Base-by-base conservation (phyloP, 1,284 basidiomycete species). In the Leccinum huronense region DNA sequence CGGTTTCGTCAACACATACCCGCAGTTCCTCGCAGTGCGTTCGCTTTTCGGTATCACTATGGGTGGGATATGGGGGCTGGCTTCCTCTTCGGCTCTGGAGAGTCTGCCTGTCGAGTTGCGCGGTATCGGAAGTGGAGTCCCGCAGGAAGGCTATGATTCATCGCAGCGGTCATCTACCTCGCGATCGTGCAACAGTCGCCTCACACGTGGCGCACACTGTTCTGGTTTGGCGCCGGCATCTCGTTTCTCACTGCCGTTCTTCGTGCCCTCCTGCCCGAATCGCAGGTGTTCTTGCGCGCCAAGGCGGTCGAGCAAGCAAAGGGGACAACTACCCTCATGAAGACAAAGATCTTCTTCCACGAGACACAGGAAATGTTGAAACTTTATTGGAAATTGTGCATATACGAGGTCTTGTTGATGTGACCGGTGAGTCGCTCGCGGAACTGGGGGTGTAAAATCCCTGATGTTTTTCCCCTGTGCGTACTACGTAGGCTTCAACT, bases 81-180 rank as follows among this genome's bases (percentile, higher is more conserved):
- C 89, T 0, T 80, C 88, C 1, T 81, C 89, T 0, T 93, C 90
- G 0, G 90, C 91, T 0, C 86, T 98, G 13, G 97, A 98, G 76
- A 95, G 94, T 75, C 84, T 98, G 30, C 95, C 96, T 0, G 86
- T 91, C 33, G 90, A 92, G 66, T 84, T 88, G 2, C 90, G 97
- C 75, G 97, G 97, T 45, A 79, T 98, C 3, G 90, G 88, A 16
- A 91, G 87, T 16, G 97, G 97, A 45, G 80, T 98, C 63, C 75
- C 95, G 3, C 94, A 95, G 69, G 86, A 95, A 74, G 92, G 91
- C 3, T 94, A 94, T 68, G 89, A 86, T 69, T 87, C 2, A 65
- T 87, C 27, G 83, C 88, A 0, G 86, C 90, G 0, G 86, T 89
- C 33, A 86, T 95, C 77, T 94, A 95, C 73, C 82, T 97, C 40